Evolutionary conservation across 192 early-diverging fungal genomes (phyloP).

Genomic region (Ambispora gerdemannii): DNA sequence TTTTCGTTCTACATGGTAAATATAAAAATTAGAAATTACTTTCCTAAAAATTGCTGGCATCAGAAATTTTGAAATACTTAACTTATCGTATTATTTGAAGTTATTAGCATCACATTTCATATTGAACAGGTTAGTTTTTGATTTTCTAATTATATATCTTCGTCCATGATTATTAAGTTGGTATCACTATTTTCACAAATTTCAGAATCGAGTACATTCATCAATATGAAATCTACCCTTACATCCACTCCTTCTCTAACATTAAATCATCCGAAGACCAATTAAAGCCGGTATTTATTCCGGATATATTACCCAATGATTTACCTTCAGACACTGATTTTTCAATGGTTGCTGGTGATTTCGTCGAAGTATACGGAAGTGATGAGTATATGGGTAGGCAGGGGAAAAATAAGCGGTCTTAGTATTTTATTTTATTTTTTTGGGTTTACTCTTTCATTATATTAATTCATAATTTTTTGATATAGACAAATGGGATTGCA

Average conservation of each 20-base stretch:
- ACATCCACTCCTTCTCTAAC: constrained; percentile 91
- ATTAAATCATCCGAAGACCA: constrained; percentile 56
- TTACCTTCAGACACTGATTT: constrained; percentile 74
- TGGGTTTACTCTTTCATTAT: background rate
- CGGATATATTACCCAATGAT: constrained; percentile 75
- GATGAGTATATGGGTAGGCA: constrained; percentile 29
- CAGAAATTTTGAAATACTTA: background rate
- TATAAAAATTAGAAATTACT: constrained; percentile 4
- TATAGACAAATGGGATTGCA: constrained; percentile 74
- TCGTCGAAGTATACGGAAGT: constrained; percentile 81
- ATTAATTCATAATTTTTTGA: background rate
- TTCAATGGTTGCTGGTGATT: constrained; percentile 97
- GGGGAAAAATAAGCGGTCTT: background rate
- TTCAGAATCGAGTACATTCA: constrained; percentile 48
- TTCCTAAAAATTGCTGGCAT: background rate
- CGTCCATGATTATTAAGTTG: background rate
- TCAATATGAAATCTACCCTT: constrained; percentile 81
- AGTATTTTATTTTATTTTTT: constrained; percentile 2
- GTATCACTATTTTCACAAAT: background rate
- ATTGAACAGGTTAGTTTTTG: constrained; percentile 66
- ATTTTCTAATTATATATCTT: constrained; percentile 8
- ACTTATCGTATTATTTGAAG: constrained; percentile 29
- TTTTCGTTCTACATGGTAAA: constrained; percentile 94
- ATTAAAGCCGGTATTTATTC: constrained; percentile 66
- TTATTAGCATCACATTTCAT: constrained; percentile 90